These are phyloP conservation scores for Aspergillus sp. DNA, from an alignment of 2,329 filamentous ascomycete genomes.

Conservation along the genomic window DNA sequence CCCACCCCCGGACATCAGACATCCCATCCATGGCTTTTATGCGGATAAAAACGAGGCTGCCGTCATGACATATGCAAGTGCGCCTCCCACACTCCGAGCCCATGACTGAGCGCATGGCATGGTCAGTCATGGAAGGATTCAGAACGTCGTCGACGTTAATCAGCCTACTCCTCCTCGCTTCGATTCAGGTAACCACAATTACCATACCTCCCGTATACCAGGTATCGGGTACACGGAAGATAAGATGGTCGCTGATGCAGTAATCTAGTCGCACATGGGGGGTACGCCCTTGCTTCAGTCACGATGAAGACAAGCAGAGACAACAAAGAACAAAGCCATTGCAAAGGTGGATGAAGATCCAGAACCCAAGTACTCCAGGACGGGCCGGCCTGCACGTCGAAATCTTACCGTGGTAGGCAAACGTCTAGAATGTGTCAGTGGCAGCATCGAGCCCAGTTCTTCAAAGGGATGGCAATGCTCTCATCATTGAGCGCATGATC, in stretches of 20 bases:
- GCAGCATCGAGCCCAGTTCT: background rate
- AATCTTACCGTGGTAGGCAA: conserved; percentile 5
- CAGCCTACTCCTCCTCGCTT: background rate
- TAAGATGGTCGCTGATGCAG: background rate
- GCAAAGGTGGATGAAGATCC: background rate
- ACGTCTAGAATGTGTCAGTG: conserved; percentile 7
- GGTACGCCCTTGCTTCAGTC: conserved; percentile 9
- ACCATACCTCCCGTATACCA: conserved; percentile 9
- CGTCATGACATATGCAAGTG: conserved; percentile 15
- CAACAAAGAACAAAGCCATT: background rate
- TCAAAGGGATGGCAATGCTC: background rate
- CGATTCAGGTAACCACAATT: conserved; percentile 3
- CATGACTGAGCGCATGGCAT: conserved; percentile 3
- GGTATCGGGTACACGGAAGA: conserved; percentile 7
- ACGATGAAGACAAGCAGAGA: background rate
- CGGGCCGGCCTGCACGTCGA: conserved; percentile 5
- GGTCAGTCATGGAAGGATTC: conserved; percentile 8
- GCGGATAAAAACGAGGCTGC: conserved; percentile 17
- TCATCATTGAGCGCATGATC: conserved; percentile 17
- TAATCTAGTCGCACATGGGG: conserved; percentile 10
- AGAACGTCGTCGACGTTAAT: background rate
- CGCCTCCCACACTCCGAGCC: conserved; percentile 1
- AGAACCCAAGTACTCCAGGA: background rate
- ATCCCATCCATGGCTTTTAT: background rate
- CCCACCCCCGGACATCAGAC: background rate